Evolutionary conservation across 148 eudicot genomes (phyloP).

Genomic region (Vaccinium darrowii): DNA sequence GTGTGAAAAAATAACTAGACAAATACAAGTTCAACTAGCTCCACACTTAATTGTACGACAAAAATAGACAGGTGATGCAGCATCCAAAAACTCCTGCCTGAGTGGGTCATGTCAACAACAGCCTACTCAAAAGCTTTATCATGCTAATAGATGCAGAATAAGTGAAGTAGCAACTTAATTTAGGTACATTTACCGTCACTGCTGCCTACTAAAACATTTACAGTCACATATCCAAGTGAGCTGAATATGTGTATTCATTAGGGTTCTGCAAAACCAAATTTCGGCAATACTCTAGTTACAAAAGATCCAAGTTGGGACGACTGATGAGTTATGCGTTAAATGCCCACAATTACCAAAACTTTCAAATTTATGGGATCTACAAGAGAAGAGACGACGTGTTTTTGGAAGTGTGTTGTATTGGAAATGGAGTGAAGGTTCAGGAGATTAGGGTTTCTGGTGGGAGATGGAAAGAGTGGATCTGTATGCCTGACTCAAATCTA

Average conservation of each 20-base stretch:
- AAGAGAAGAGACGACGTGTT: neutral
- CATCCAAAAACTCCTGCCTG: neutral
- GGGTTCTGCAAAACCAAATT: neutral
- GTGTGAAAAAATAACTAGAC: neutral
- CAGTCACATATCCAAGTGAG: neutral
- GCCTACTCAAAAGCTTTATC: neutral
- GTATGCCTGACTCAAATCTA: neutral
- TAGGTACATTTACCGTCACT: neutral
- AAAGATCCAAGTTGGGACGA: neutral
- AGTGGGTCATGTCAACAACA: neutral
- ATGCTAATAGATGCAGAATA: neutral
- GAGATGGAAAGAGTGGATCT: neutral
- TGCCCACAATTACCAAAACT: neutral
- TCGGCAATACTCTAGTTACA: too few species aligned
- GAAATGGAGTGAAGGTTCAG: neutral
- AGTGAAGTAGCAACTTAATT: neutral
- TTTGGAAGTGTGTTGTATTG: neutral
- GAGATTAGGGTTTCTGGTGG: neutral
- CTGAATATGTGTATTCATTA: neutral
- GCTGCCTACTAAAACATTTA: neutral
- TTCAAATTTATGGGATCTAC: neutral
- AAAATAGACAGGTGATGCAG: neutral
- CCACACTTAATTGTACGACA: neutral
- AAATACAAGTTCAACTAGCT: neutral
- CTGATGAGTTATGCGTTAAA: neutral